These are phyloP conservation scores for Phytophthora agathidicida DNA, from an alignment of 352 stramenopile genomes.

Conservation along the genomic window DNA sequence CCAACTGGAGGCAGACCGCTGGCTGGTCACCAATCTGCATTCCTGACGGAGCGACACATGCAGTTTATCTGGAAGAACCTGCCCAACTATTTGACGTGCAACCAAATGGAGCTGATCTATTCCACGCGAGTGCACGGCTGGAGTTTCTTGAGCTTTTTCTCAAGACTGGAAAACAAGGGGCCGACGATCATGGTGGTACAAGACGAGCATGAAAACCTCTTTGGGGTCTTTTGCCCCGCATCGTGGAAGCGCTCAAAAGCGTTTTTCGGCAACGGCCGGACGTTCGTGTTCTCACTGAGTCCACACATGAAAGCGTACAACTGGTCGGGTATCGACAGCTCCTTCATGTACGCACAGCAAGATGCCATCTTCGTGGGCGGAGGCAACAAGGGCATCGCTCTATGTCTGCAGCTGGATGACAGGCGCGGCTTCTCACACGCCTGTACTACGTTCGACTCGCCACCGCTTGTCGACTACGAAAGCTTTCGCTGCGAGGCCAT, in stretches of 20 bases:
- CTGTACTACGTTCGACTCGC: conserved; percentile 73
- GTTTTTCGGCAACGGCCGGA: conserved; percentile 80
- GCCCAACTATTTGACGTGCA: conserved; percentile 65
- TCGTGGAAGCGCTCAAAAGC: conserved; percentile 57
- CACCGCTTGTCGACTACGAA: conserved; percentile 49
- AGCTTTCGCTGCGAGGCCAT: conserved; percentile 67
- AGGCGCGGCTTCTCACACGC: conserved; percentile 65
- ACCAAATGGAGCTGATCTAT: conserved; percentile 75
- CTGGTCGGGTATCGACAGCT: conserved; percentile 71
- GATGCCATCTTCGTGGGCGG: conserved; percentile 71
- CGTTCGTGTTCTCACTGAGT: conserved; percentile 77
- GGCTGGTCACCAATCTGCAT: conserved; percentile 45
- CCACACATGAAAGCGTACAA: conserved; percentile 57
- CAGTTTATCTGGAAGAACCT: conserved; percentile 68
- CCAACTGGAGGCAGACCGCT: conserved; percentile 29
- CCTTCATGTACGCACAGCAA: conserved; percentile 70
- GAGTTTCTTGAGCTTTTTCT: conserved; percentile 76
- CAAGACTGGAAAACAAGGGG: conserved; percentile 57
- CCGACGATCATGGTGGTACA: conserved; percentile 74
- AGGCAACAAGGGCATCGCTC: conserved; percentile 66
- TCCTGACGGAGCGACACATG: conserved; percentile 75
- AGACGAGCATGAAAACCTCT: conserved; percentile 73
- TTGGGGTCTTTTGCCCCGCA: conserved; percentile 74
- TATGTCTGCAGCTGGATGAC: conserved; percentile 80
- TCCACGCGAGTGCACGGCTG: conserved; percentile 69